phyloP scores from a whole-genome alignment of 2,329 filamentous ascomycete species.

The Penicillium sp. region DNA sequence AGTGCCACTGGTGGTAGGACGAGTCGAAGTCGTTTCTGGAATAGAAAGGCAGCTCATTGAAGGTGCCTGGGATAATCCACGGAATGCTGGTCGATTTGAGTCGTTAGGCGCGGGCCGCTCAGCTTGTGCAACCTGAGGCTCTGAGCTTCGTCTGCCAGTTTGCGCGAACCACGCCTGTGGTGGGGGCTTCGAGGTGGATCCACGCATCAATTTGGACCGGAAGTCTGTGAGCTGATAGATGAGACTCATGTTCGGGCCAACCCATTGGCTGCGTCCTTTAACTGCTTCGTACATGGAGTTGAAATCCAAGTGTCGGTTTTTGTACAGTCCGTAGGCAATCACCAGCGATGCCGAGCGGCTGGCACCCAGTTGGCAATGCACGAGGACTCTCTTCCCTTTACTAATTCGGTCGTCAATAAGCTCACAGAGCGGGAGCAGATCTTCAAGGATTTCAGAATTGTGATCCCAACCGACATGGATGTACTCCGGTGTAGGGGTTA shows the following conservation, averaged over 20 bases:
- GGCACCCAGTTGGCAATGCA: constrained; percentile 64
- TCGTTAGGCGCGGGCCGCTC: constrained; percentile 18
- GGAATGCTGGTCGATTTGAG: constrained; percentile 18
- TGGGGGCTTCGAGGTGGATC: constrained; percentile 30
- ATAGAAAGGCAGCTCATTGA: constrained; percentile 26
- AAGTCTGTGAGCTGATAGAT: constrained; percentile 67
- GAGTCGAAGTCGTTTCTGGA: constrained; percentile 24
- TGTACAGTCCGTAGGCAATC: constrained; percentile 63
- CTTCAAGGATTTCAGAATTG: constrained; percentile 64
- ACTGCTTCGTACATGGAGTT: constrained; percentile 63
- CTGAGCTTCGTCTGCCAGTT: constrained; percentile 28
- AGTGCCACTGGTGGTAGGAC: constrained; percentile 27
- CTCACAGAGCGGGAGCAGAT: constrained; percentile 57
- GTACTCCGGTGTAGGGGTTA: constrained; percentile 54
- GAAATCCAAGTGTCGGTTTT: constrained; percentile 59
- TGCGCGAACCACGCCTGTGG: constrained; percentile 38
- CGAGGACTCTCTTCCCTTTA: constrained; percentile 57
- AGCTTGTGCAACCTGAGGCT: constrained; percentile 28
- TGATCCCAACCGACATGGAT: constrained; percentile 65
- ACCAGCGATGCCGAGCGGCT: constrained; percentile 64
- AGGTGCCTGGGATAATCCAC: constrained; percentile 24
- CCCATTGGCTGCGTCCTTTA: constrained; percentile 63
- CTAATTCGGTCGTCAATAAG: constrained; percentile 58
- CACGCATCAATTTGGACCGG: constrained; percentile 42
- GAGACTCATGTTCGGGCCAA: constrained; percentile 65